These are phyloP conservation scores for Hortaea sp. DNA, from an alignment of 2,329 filamentous ascomycete species.

Conservation along the genomic window DNA sequence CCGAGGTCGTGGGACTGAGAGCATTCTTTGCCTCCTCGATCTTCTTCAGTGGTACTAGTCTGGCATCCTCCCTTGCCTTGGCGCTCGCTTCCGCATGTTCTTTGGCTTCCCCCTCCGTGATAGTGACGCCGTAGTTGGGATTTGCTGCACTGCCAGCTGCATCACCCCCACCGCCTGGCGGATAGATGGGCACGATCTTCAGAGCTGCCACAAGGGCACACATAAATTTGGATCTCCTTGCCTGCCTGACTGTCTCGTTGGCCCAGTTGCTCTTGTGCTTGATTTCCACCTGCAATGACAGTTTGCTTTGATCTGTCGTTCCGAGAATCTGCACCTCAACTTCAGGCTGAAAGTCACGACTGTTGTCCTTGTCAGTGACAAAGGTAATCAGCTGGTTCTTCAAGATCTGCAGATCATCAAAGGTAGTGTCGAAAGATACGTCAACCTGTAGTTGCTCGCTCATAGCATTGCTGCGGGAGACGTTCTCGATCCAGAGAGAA, in stretches of 20 bases:
- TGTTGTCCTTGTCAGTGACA: conserved; percentile 73
- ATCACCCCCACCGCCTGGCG: conserved; percentile 61
- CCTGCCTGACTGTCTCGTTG: conserved; percentile 68
- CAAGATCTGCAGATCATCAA: conserved; percentile 80
- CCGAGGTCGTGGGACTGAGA: conserved; percentile 9
- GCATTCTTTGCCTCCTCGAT: conserved; percentile 16
- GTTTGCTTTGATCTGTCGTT: conserved; percentile 78
- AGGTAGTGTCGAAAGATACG: conserved; percentile 74
- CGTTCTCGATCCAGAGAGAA: conserved; percentile 88
- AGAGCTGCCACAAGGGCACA: conserved; percentile 79
- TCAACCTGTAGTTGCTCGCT: conserved; percentile 71
- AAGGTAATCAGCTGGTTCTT: conserved; percentile 78
- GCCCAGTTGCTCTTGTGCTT: conserved; percentile 64
- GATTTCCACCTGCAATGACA: conserved; percentile 72
- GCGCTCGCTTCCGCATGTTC: conserved; percentile 48
- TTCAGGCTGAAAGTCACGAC: conserved; percentile 81
- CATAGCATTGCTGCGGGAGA: conserved; percentile 86
- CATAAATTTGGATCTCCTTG: conserved; percentile 90
- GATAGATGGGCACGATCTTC: conserved; percentile 77
- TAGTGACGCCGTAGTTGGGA: conserved; percentile 69
- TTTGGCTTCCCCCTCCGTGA: conserved; percentile 58
- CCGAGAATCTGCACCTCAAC: conserved; percentile 67
- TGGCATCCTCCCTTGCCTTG: conserved; percentile 38
- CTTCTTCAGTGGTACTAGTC: conserved; percentile 48
- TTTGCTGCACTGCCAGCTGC: conserved; percentile 56